Conservation (phyloP, 169 alveolate genomes). For the Plasmodium gonderi region DNA sequence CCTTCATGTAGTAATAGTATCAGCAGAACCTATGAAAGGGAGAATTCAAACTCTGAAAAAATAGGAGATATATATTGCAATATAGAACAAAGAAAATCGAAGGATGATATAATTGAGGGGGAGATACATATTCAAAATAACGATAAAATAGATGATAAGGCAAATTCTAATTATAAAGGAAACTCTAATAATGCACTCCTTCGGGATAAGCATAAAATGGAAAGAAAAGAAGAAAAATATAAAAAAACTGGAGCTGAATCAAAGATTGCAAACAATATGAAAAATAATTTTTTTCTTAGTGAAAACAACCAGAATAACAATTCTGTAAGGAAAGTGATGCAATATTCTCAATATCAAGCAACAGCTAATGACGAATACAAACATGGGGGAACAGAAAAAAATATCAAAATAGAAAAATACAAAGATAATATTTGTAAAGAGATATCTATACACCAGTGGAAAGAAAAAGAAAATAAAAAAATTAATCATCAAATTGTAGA, state of each 20-base stretch:
- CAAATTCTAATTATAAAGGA: not conserved
- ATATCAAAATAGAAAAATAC: not conserved
- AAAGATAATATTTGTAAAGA: not conserved
- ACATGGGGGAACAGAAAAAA: not conserved
- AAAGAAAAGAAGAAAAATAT: constrained; percentile 16
- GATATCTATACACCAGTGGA: not conserved
- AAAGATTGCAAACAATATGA: not conserved
- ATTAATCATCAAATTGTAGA: not conserved
- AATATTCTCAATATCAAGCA: not conserved
- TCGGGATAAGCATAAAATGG: not conserved
- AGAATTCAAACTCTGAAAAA: not conserved
- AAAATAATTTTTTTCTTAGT: not conserved
- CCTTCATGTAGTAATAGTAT: not conserved
- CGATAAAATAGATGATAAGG: not conserved
- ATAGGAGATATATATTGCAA: not conserved
- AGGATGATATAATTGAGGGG: not conserved
- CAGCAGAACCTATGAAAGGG: not conserved
- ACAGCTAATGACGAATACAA: not conserved
- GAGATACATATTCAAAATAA: not conserved
- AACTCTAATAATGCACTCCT: not conserved
- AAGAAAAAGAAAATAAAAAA: not conserved
- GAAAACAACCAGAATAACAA: not conserved
- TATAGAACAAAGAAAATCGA: not conserved
- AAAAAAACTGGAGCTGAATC: constrained; percentile 5
- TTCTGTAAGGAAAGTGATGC: not conserved